These are phyloP conservation scores for Polygonum maritimum DNA, from an alignment of 148 eudicot genomes.

Conservation along the genomic window DNA sequence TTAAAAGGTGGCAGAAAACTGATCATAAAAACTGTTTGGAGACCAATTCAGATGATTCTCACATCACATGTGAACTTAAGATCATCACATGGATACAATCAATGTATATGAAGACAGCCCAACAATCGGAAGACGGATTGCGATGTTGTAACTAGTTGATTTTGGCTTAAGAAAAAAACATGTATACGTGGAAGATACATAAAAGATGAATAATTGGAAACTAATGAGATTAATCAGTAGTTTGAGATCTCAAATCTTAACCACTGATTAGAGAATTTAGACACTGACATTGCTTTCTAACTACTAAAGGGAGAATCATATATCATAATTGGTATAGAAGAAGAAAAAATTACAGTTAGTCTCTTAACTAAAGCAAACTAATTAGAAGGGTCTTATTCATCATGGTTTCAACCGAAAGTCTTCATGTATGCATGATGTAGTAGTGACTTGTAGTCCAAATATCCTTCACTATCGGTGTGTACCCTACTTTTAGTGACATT, in stretches of 20 bases:
- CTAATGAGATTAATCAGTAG: neutral
- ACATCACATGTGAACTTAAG: constrained; percentile 9
- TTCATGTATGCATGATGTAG: neutral
- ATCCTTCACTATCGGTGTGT: neutral
- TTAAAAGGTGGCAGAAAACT: neutral
- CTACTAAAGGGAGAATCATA: constrained; percentile 2
- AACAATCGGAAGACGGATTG: neutral
- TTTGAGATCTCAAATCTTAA: constrained; percentile 2
- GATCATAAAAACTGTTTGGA: constrained; percentile 6
- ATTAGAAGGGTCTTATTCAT: neutral
- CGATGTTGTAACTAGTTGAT: constrained; percentile 1
- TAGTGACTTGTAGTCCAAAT: neutral
- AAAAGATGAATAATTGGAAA: neutral
- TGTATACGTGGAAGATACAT: neutral
- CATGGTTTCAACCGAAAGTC: neutral
- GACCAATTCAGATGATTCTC: neutral
- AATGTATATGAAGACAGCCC: neutral
- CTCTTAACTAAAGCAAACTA: neutral
- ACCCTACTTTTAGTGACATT: neutral
- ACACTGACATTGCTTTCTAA: constrained; percentile 4
- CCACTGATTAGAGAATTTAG: neutral
- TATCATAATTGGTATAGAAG: neutral
- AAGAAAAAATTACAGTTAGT: neutral
- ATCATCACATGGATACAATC: neutral
- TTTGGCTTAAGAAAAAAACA: neutral